A percentile compares a stretch with the other conserved stretches of the same genome.
Conservation (phyloP, 306 rosid genomes). For the Trifolium subterraneum region DNA sequence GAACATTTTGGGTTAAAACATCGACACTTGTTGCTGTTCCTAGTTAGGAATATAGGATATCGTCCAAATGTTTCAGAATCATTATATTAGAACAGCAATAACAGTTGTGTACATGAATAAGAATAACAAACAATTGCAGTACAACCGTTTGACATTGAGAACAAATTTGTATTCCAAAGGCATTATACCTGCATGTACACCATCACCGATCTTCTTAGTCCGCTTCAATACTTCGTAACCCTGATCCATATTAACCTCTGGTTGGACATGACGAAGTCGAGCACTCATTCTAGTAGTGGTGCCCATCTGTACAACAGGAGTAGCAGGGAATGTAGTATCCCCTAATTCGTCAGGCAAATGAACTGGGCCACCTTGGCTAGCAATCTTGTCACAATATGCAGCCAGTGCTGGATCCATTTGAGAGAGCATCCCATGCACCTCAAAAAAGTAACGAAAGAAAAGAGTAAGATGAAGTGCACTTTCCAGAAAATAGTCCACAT, state of each 20-base stretch:
- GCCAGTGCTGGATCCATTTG: constrained; percentile 96
- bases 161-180: constrained; percentile 17
- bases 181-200: constrained; percentile 65
- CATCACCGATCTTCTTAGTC: constrained; percentile 69
- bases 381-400: constrained; percentile 87
- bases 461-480: constrained; percentile 29
- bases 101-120: background rate
- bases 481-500: constrained; percentile 34
- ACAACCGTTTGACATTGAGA: background rate
- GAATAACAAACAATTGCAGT: constrained; percentile 10
- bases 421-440: constrained; percentile 97
- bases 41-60: constrained; percentile 3
- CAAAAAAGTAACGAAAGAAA: constrained; percentile 14
- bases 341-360: constrained; percentile 72
- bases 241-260: constrained; percentile 72
- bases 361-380: constrained; percentile 87
- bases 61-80: constrained; percentile 31
- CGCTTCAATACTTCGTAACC: constrained; percentile 76
- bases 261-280: constrained; percentile 88
- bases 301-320: constrained; percentile 84
- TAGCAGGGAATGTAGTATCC: constrained; percentile 62
- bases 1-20: background rate
- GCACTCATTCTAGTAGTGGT: constrained; percentile 78
- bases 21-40: background rate
- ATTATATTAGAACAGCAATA: background rate